Conservation (phyloP, 2,329 filamentous ascomycete species). For the Colletotrichum cereale region DNA sequence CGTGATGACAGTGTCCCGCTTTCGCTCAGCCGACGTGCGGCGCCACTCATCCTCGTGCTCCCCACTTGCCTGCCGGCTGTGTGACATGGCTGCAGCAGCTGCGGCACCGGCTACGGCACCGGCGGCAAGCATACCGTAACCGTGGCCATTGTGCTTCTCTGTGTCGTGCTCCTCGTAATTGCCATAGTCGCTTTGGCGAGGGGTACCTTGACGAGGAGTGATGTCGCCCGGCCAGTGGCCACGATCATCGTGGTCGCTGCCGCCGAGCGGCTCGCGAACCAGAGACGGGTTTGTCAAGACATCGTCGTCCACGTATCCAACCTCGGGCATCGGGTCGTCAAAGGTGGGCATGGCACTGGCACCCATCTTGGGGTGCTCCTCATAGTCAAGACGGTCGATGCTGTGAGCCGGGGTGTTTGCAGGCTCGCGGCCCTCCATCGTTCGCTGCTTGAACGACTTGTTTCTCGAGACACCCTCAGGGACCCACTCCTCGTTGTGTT, state of each 20-base stretch:
- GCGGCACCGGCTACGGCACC: conserved; percentile 67
- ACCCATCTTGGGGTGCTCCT: conserved; percentile 69
- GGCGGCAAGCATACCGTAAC: conserved; percentile 62
- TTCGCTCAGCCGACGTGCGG: conserved; percentile 71
- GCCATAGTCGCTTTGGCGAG: conserved; percentile 49
- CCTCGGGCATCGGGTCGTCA: conserved; percentile 80
- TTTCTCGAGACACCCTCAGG: conserved; percentile 69
- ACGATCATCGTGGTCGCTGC: conserved; percentile 49
- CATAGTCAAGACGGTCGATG: conserved; percentile 67
- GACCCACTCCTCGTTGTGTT: conserved; percentile 53
- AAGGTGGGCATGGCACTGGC: conserved; percentile 78
- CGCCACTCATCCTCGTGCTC: conserved; percentile 76
- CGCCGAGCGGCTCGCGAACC: conserved; percentile 79
- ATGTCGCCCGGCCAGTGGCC: conserved; percentile 49
- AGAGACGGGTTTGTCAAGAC: conserved; percentile 88
- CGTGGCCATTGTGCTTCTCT: conserved; percentile 41
- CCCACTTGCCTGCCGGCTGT: conserved; percentile 67
- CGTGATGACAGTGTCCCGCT: conserved; percentile 74
- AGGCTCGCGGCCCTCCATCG: conserved; percentile 67
- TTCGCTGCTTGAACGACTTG: conserved; percentile 75
- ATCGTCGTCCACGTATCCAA: conserved; percentile 77
- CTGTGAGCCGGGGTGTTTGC: conserved; percentile 70
- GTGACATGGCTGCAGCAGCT: conserved; percentile 59
- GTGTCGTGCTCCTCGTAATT: conserved; percentile 47
- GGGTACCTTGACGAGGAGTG: conserved; percentile 48